Evolutionary conservation across 179 eudicot genomes (phyloP).

Genomic region (Spergularia azorica): DNA sequence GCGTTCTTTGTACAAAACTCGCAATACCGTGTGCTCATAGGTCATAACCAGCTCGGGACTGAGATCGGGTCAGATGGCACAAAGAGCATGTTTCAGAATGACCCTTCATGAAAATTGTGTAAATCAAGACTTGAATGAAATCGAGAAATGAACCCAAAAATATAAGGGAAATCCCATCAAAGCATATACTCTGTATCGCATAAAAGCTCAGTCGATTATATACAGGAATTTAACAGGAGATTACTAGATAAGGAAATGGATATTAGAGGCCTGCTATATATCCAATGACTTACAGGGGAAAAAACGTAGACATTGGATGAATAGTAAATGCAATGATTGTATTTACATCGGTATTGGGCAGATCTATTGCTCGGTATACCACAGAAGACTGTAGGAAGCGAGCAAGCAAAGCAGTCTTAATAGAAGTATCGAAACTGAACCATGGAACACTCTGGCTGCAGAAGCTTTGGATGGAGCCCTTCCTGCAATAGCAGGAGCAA

Average conservation of each 20-base stretch:
- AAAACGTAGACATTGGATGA: conserved; percentile 33
- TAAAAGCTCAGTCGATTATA: conserved; percentile 16
- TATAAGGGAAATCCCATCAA: neutral
- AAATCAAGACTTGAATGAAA: neutral
- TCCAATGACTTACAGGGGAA: conserved; percentile 35
- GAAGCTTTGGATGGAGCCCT: conserved; percentile 66
- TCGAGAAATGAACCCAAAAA: neutral
- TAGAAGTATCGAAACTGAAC: conserved; percentile 9
- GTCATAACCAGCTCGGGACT: too few species aligned
- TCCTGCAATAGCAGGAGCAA: conserved; percentile 79
- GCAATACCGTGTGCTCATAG: too few species aligned
- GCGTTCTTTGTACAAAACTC: too few species aligned
- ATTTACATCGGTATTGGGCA: conserved; percentile 28
- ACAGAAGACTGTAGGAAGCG: conserved; percentile 11
- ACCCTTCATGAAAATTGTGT: neutral
- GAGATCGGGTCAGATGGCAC: too few species aligned
- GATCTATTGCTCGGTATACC: conserved; percentile 6
- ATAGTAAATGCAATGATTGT: conserved; percentile 17
- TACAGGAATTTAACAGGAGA: conserved; percentile 18
- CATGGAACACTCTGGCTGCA: conserved; percentile 28
- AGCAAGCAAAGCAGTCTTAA: conserved; percentile 11
- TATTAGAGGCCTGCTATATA: conserved; percentile 4
- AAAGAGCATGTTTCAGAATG: too few species aligned
- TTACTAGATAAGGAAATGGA: conserved; percentile 14
- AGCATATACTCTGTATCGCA: neutral